These are phyloP conservation scores for Penicillium antarcticum DNA, from an alignment of 495 filamentous ascomycete species.

Conservation along the genomic window DNA sequence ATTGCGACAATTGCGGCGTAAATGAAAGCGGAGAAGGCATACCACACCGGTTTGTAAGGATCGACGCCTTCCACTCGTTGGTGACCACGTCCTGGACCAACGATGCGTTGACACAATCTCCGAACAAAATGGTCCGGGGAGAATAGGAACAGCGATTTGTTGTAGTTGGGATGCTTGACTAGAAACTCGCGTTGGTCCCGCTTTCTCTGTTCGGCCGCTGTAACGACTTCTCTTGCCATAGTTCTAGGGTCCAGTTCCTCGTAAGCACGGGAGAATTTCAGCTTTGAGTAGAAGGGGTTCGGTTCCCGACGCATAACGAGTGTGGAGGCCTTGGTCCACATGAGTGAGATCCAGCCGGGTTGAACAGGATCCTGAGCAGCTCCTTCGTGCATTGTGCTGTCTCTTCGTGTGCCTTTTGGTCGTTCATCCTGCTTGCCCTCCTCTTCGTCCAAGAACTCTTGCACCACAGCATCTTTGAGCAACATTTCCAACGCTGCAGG, in stretches of 20 bases:
- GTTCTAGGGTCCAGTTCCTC: slow-evolving; percentile 78
- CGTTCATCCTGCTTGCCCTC: slow-evolving; percentile 26
- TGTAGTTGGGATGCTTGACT: slow-evolving; percentile 82
- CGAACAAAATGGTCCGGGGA: slow-evolving; percentile 70
- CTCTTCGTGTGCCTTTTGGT: slow-evolving; percentile 22
- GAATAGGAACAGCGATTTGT: slow-evolving; percentile 89
- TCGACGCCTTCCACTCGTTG: slow-evolving; percentile 83
- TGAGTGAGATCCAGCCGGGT: slow-evolving; percentile 50
- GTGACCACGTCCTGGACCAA: slow-evolving; percentile 84
- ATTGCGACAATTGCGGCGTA: slow-evolving; percentile 94
- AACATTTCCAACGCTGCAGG: slow-evolving; percentile 91
- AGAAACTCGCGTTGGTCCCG: slow-evolving; percentile 89
- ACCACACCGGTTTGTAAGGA: slow-evolving; percentile 87
- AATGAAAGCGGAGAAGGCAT: slow-evolving; percentile 86
- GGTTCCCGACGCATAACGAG: slow-evolving; percentile 65
- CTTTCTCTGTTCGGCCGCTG: slow-evolving; percentile 76
- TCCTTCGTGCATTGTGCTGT: slow-evolving; percentile 19
- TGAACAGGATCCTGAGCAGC: slow-evolving; percentile 36
- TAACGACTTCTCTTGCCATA: slow-evolving; percentile 86
- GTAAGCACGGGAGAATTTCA: slow-evolving; percentile 67
- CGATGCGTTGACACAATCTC: slow-evolving; percentile 80
- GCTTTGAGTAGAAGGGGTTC: slow-evolving; percentile 91
- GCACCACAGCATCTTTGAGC: slow-evolving; percentile 89
- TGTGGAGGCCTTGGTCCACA: slow-evolving; percentile 54
- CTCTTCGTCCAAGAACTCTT: slow-evolving; percentile 87